Percentiles rank a stretch among this genome's conserved stretches.
phyloP scores from a whole-genome alignment of 768 basidiomycete genomes.

The Amanita rimosa region DNA sequence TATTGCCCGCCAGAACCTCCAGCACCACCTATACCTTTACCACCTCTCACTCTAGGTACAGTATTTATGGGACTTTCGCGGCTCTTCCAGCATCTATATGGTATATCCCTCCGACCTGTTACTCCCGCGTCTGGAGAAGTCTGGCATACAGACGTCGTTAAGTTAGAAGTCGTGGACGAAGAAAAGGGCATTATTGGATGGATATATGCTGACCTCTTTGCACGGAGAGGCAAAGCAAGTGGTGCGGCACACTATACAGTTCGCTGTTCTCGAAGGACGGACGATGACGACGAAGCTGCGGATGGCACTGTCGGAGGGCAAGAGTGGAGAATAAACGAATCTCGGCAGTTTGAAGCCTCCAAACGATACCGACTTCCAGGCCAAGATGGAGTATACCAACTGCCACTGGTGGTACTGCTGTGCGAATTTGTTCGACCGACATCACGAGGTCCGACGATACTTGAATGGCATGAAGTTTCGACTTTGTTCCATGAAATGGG shows the following conservation, averaged over 20 bases:
- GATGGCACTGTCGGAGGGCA: constrained; percentile 40
- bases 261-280: constrained; percentile 83
- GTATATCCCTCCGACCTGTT: constrained; percentile 69
- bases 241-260: constrained; percentile 98
- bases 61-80: constrained; percentile 88
- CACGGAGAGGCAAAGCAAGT: constrained; percentile 71
- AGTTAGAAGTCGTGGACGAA: constrained; percentile 90
- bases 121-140: constrained; percentile 66
- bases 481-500: constrained; percentile 99
- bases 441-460: constrained; percentile 52
- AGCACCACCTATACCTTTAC: constrained; percentile 61
- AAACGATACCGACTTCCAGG: constrained; percentile 51
- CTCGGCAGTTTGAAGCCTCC: constrained; percentile 50
- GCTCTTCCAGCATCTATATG: constrained; percentile 80
- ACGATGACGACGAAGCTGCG: constrained; percentile 73
- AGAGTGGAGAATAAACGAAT: constrained; percentile 32
- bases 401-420: constrained; percentile 85
- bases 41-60: constrained; percentile 77
- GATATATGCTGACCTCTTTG: constrained; percentile 91
- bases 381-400: constrained; percentile 64
- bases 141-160: constrained; percentile 83
- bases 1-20: constrained; percentile 77
- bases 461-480: constrained; percentile 90
- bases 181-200: constrained; percentile 79
- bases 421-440: constrained; percentile 73